Evolutionary conservation across 805 yeast genomes (phyloP), one percentile per base, ranked within the genome.

Genomic region (Yarrowia divulgata): DNA sequence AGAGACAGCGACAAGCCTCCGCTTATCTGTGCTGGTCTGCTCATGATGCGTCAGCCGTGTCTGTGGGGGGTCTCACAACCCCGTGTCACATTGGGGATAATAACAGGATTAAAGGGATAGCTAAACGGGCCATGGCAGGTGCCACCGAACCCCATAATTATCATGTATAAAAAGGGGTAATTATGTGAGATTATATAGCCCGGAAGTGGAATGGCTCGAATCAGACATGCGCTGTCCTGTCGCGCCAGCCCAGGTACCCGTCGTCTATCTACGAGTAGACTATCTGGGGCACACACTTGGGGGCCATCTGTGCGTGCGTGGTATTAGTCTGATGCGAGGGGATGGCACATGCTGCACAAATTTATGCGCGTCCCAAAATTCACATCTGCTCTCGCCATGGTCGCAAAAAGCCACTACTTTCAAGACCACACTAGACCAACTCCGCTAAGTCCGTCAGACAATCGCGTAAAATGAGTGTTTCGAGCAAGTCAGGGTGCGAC

Each of bases 71-170:
- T 19, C 45, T 54, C 60, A 39, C n/a, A 34, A 52, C 45, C 32
- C 60, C 60, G 60, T 54, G 60, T 54, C 45, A 39, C 60, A 39
- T 54, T 39, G 6, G 34, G 42, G 18, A 37, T 54, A 54, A 54
- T 54, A 54, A 54, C 19, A 8, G 60, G 60, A 39, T 35, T 52
- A 52, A 54, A 54, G 60, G 60, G 60, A 54, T 54, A 54, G 60
- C 60, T 54, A 54, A 54, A 54, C 43, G 43, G 43, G 60, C 2
- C 14, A 19, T 54, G 60, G 60, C 60, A 54, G 45, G 23, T 54
- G 60, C 23, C 58, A 54, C 60, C 54, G 29, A 2, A 39, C 2
- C 34, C 45, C 19, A 54, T 19, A 54, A 39, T 54, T 19, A 54
- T 54, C 12, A 7, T 19, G n/a, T 18, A 12, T n/a, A 10, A 35